These are phyloP conservation scores for Yarrowia alimentaria DNA, from an alignment of 805 yeast species.

Conservation along the genomic window DNA sequence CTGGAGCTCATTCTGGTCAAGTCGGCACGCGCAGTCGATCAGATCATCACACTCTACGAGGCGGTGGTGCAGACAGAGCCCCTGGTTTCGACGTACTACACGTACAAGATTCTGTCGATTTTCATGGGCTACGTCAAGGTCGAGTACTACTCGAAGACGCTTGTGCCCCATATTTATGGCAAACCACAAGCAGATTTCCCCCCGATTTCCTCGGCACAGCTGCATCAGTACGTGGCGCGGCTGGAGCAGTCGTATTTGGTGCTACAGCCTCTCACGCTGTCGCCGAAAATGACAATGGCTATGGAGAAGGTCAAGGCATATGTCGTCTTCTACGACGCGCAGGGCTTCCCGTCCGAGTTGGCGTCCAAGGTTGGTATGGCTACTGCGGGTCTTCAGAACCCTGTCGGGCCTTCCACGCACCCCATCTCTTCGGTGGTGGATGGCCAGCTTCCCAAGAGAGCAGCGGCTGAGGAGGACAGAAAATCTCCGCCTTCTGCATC, in stretches of 20 bases:
- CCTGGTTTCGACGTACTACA: constrained; percentile 11
- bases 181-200: constrained; percentile 6
- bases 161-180: not conserved
- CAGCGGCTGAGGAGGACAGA: too few relatives aligned
- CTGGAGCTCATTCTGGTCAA: not conserved
- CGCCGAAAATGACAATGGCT: constrained; percentile 13
- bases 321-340: constrained; percentile 15
- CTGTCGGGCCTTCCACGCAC: too few relatives aligned
- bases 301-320: constrained; percentile 18
- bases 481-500: too few relatives aligned
- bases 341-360: constrained; percentile 20
- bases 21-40: not conserved
- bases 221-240: constrained; percentile 12
- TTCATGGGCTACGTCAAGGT: constrained; percentile 22
- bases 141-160: constrained; percentile 19
- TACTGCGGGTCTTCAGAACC: too few relatives aligned
- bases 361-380: too few relatives aligned
- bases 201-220: constrained; percentile 1
- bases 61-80: constrained; percentile 3
- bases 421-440: too few relatives aligned
- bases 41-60: constrained; percentile 7
- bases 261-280: constrained; percentile 11
- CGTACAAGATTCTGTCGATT: constrained; percentile 17
- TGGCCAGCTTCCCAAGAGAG: too few relatives aligned
- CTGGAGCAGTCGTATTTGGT: constrained; percentile 3